Percentiles rank a stretch among this genome's conserved stretches.
Evolutionary conservation across 768 basidiomycete genomes (phyloP).

Genomic region (Steccherinum ochraceum): DNA sequence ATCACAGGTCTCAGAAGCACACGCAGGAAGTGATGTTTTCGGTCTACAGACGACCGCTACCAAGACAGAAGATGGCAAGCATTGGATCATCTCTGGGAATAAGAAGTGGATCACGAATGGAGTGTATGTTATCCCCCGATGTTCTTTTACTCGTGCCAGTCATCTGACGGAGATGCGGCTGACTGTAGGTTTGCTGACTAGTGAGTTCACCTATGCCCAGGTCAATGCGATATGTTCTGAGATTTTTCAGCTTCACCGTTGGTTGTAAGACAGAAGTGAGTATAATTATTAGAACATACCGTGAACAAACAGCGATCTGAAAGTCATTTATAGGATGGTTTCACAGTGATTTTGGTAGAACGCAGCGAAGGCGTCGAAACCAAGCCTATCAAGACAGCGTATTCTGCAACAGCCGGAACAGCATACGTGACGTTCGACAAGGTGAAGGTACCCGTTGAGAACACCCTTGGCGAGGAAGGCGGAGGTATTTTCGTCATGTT

Average conservation of each 20-base stretch:
- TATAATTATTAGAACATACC: constrained; percentile 10
- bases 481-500: constrained; percentile 63
- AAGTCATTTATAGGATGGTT: constrained; percentile 34
- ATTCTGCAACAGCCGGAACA: constrained; percentile 84
- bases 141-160: background rate
- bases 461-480: constrained; percentile 78
- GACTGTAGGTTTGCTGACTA: constrained; percentile 32
- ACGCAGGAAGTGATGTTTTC: constrained; percentile 81
- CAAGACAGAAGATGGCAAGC: constrained; percentile 75
- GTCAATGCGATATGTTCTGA: too few species aligned
- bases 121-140: constrained; percentile 44
- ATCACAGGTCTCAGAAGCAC: constrained; percentile 67
- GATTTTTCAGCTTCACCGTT: constrained; percentile 48
- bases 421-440: constrained; percentile 76
- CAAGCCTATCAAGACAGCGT: constrained; percentile 81
- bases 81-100: constrained; percentile 81
- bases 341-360: constrained; percentile 87
- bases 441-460: constrained; percentile 80
- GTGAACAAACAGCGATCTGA: constrained; percentile 26
- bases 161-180: constrained; percentile 4
- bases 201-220: constrained; percentile 14
- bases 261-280: constrained; percentile 57
- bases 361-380: constrained; percentile 77
- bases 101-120: constrained; percentile 87
- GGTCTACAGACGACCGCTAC: constrained; percentile 75